Evolutionary conservation across 257 asterid species (phyloP), one percentile per base, ranked within the genome.

Genomic region (Cruciata laevipes): DNA sequence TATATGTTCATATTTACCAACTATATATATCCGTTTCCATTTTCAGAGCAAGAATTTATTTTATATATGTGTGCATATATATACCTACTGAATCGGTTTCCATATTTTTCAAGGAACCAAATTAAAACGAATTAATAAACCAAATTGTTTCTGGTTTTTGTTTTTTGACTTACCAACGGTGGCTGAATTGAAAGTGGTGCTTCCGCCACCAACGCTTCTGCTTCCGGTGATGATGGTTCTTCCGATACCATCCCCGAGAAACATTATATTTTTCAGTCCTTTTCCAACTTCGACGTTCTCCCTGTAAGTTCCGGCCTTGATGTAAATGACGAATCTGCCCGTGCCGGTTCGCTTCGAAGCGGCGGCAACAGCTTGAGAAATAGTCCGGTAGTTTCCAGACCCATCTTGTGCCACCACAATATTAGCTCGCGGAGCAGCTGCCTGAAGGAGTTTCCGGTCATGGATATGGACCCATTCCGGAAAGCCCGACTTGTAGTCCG

Each of bases 181-280:
- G 75, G 96, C 95, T 5, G 96, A 85, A 13, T 68, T 72, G 73
- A 87, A 91, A 18, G 66, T 61, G 58, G 98, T 87, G 78, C 83
- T 69, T 67, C 92, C 91, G 14, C 96, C 92, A 55, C 78, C 92
- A 67, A 87, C 90, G 66, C 96, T 89, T 44, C 71, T 75, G 68
- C 94, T 87, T 44, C 98, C 96, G 55, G 95, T 91, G 65, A 91
- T 89, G 17, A 91, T 80, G 0, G 98, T 91, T 75, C 42, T 84
- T 69, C 96, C 97, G 62, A 87, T 92, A 1, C 97, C 98, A 65
- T 89, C 98, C 16, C 97, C 98, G 63, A 87, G 47, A 70, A 92
- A 66, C 95, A 84, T 92, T 3, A 92, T 83, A 79, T 89, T 84
- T 81, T 59, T 79, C 77, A 82, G 59, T 13, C 66, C 37, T 6